A percentile compares a stretch with the other conserved stretches of the same genome.
Conservation (phyloP, 768 basidiomycete species). For the Fistulinella prunicolor region DNA sequence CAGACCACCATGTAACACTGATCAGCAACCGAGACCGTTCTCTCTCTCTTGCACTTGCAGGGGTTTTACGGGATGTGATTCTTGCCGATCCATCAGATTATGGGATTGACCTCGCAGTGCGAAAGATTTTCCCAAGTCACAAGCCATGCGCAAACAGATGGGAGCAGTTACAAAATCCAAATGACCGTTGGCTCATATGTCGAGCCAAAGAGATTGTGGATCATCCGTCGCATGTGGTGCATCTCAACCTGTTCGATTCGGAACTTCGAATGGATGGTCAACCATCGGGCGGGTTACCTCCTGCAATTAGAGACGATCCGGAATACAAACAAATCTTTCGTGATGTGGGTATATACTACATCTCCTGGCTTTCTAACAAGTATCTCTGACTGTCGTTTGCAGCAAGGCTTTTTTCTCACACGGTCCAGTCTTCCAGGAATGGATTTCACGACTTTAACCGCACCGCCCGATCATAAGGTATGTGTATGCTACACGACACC, state of each 20-base stretch:
- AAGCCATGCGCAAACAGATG: too few species aligned
- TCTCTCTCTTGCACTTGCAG: conserved; percentile 30
- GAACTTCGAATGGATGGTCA: conserved; percentile 41
- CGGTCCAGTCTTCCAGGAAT: neutral
- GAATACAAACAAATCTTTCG: conserved; percentile 38
- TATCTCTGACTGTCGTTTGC: neutral
- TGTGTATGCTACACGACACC: neutral
- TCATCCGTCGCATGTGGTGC: conserved; percentile 28
- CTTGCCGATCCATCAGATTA: neutral
- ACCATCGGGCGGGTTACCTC: conserved; percentile 38
- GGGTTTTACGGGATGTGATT: conserved; percentile 14
- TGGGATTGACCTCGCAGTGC: conserved; percentile 33
- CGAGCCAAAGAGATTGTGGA: too few species aligned
- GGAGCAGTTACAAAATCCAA: too few species aligned
- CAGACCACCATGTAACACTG: too few species aligned
- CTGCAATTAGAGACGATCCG: conserved; percentile 29
- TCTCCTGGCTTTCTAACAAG: neutral
- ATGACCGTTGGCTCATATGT: too few species aligned
- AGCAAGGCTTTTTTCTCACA: neutral
- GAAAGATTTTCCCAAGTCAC: conserved; percentile 13
- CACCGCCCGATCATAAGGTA: neutral
- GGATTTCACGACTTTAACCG: neutral
- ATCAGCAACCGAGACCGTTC: conserved; percentile 27
- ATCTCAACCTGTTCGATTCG: conserved; percentile 41
- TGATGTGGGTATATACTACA: conserved; percentile 24